Conservation (phyloP, 306 rosid genomes). For the Citrullus amarus region DNA sequence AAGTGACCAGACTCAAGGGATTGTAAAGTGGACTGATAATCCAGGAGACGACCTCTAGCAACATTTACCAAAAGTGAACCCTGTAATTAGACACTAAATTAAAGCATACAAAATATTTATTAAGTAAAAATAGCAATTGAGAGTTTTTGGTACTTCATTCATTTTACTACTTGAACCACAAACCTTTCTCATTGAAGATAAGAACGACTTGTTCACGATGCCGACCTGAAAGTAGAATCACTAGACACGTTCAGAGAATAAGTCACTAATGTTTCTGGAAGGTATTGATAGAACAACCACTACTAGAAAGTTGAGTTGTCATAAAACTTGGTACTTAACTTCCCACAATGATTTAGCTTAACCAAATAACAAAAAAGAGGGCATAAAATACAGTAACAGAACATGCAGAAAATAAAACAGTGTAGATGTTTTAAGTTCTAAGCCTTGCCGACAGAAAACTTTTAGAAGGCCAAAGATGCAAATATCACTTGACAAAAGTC, state of each 20-base stretch:
- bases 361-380: background rate
- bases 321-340: background rate
- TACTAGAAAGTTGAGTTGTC: background rate
- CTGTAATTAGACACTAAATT: conserved; percentile 23
- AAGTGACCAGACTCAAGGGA: conserved; percentile 56
- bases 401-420: background rate
- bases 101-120: background rate
- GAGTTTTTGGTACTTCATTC: background rate
- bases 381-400: background rate
- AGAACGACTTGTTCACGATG: conserved; percentile 42
- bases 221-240: conserved; percentile 51
- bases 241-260: background rate
- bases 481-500: background rate
- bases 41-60: conserved; percentile 24
- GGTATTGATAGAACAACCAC: background rate
- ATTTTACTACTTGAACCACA: conserved; percentile 13
- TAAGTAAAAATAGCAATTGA: background rate
- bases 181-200: conserved; percentile 90
- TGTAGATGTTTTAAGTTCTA: background rate
- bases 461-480: background rate
- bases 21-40: conserved; percentile 46
- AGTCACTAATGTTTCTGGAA: background rate
- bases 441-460: background rate
- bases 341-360: background rate
- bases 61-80: conserved; percentile 61